Evolutionary conservation across 805 yeast genomes (phyloP).

Genomic region (Nakazawaea pomicola): DNA sequence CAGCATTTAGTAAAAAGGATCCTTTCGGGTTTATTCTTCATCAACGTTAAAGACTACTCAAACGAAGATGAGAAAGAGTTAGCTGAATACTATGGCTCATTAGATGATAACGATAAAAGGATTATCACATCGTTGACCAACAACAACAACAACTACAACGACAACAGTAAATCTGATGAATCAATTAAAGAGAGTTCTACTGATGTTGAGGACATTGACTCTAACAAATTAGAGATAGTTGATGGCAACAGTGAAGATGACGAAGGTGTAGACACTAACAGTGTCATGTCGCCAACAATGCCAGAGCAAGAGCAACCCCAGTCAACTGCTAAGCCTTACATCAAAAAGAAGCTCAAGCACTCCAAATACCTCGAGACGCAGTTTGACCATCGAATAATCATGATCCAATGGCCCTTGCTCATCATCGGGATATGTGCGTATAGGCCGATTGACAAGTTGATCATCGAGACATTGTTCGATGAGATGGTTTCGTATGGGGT

Average conservation of each 20-base stretch:
- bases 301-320: background rate
- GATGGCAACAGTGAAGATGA: conserved; percentile 10
- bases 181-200: too few species aligned
- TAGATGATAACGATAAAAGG: conserved; percentile 21
- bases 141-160: background rate
- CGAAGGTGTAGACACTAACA: too few species aligned
- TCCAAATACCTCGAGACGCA: conserved; percentile 25
- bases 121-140: conserved; percentile 5
- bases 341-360: conserved; percentile 17
- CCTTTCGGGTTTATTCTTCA: conserved; percentile 15
- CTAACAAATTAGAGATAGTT: too few species aligned
- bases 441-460: conserved; percentile 23
- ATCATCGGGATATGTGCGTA: conserved; percentile 30
- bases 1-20: conserved; percentile 9
- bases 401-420: conserved; percentile 33
- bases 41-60: conserved; percentile 12
- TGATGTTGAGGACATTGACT: background rate
- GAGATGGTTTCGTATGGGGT: conserved; percentile 29
- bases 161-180: too few species aligned
- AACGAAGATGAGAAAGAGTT: conserved; percentile 16
- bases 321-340: background rate
- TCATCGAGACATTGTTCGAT: conserved; percentile 30
- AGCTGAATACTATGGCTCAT: conserved; percentile 25
- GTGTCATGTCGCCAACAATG: background rate
- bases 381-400: conserved; percentile 29